These are phyloP conservation scores for Hevea brasiliensis DNA, from an alignment of 345 rosid species.

Conservation along the genomic window DNA sequence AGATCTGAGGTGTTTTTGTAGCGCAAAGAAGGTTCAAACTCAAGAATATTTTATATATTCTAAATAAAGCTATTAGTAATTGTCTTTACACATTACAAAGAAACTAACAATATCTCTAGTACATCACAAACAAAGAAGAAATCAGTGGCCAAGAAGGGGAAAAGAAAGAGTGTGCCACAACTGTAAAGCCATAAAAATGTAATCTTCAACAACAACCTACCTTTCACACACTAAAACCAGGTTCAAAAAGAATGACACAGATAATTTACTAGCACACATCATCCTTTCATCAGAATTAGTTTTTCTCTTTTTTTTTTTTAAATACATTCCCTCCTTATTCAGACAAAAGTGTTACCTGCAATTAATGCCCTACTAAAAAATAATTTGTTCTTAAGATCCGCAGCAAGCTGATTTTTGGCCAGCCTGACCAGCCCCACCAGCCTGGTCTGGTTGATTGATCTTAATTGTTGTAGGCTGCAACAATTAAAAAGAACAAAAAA, in stretches of 20 bases:
- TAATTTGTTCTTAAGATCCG: slow-evolving; percentile 40
- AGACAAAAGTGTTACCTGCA: slow-evolving; percentile 7
- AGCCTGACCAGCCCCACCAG: slow-evolving; percentile 58
- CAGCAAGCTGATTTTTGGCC: slow-evolving; percentile 82
- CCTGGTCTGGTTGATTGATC: slow-evolving; percentile 71
- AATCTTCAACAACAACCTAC: slow-evolving; percentile 20
- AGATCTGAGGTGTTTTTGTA: too few relatives aligned
- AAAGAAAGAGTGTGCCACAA: neutral
- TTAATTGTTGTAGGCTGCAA: slow-evolving; percentile 70
- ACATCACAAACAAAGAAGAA: neutral
- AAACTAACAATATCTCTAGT: neutral
- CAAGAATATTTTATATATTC: neutral
- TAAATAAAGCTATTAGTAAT: neutral
- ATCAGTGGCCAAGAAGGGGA: neutral
- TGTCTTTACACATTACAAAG: slow-evolving; percentile 3
- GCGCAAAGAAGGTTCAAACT: too few relatives aligned
- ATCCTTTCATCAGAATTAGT: slow-evolving; percentile 23
- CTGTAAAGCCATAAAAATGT: slow-evolving; percentile 7
- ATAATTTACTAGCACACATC: slow-evolving; percentile 26
- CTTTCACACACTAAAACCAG: slow-evolving; percentile 37
- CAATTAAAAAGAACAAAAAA: neutral
- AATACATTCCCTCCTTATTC: neutral
- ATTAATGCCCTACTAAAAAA: neutral
- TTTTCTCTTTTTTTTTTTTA: neutral
- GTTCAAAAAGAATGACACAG: slow-evolving; percentile 31